Percentiles rank a stretch among this genome's conserved stretches.
phyloP scores from a whole-genome alignment of 148 eudicot species.

The Drosera capensis region DNA sequence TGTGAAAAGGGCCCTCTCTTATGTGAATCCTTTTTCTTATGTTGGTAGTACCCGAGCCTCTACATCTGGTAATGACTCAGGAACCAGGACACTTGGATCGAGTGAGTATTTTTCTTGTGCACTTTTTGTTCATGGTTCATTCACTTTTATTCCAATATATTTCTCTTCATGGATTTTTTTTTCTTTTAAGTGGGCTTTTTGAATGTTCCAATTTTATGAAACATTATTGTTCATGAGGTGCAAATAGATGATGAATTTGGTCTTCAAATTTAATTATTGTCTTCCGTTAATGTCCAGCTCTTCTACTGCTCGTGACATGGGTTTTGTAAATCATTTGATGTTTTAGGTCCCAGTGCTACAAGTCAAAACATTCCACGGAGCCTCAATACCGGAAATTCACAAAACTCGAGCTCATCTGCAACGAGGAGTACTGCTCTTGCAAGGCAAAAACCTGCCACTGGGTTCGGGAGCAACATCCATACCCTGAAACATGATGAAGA shows the following conservation, averaged over 20 bases:
- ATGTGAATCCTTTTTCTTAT: slow-evolving; percentile 37
- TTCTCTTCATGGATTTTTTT: too few species aligned
- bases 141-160: too few species aligned
- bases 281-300: too few species aligned
- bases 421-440: slow-evolving; percentile 9
- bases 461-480: slow-evolving; percentile 45
- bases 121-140: too few species aligned
- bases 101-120: slow-evolving; percentile 15
- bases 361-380: slow-evolving; percentile 16
- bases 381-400: neutral
- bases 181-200: too few species aligned
- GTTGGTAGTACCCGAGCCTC: slow-evolving; percentile 28
- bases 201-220: too few species aligned
- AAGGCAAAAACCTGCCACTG: slow-evolving; percentile 11
- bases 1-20: slow-evolving; percentile 27
- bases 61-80: slow-evolving; percentile 26
- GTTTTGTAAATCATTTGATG: too few species aligned
- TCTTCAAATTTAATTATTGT: too few species aligned
- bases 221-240: too few species aligned
- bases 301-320: too few species aligned
- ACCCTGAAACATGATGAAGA: slow-evolving; percentile 48
- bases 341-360: slow-evolving; percentile 20
- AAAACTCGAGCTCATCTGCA: slow-evolving; percentile 11
- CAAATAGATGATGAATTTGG: too few species aligned
- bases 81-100: slow-evolving; percentile 16